Evolutionary conservation across 2,329 filamentous ascomycete genomes (phyloP), one percentile per base, ranked within the genome.

Genomic region (Didymella segeticola): DNA sequence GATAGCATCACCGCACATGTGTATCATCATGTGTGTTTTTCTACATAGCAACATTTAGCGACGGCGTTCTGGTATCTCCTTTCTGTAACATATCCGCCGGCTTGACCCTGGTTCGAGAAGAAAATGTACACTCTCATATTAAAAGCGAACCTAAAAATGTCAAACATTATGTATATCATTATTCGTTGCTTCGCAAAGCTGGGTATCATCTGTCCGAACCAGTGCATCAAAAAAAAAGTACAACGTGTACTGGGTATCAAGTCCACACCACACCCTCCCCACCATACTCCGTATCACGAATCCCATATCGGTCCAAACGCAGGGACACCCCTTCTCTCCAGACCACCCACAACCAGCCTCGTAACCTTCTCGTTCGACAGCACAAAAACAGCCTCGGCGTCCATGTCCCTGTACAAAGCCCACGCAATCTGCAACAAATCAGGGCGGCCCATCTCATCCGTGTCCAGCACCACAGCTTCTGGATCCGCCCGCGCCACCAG

Each of bases 291-390:
- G n/a, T n/a, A 12, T 33, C 31, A 48, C 36, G 83, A 86, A 73
- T 92, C 89, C 77, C 87, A 92, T 63, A 92, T 89, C 8, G 89
- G 87, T 6, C 89, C 89, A 74, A 83, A 91, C 8, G 88, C 87
- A 2, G 84, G 80, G 7, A 91, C 73, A 0, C 88, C 87, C 49
- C 86, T 79, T 30, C 79, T 80, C 74, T 91, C 87, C 43, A 92
- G 75, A 8, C 82, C 86, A 68, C 86, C 89, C 0, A 91, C 88
- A 1, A 91, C 80, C 75, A 84, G 84, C 65, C 81, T 81, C 15
- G 88, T 91, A 27, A 90, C 81, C 51, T 75, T 81, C 52, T 86
- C 84, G 69, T 91, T 92, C 49, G 86, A 86, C 64, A 92, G 87
- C 55, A 91, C 82, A 66, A 90, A 86, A 30, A 91, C 87, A 2